A percentile compares a stretch with the other conserved stretches of the same genome.
phyloP scores from a whole-genome alignment of 495 filamentous ascomycete species.

The Penicillium paxilli region DNA sequence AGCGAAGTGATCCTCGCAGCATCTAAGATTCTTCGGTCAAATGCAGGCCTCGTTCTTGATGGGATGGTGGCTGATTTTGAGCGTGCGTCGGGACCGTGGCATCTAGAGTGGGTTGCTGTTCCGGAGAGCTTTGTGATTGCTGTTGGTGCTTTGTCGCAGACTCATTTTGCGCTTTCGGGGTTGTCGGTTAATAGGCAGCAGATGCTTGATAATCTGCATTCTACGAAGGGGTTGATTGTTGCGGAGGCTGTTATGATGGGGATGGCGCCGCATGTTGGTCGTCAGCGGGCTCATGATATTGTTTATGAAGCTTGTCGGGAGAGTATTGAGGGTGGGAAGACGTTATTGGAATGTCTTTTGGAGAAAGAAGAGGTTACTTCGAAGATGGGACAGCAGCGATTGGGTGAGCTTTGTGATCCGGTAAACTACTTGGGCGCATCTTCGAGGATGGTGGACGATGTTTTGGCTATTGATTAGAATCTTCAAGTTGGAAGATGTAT shows the following conservation, averaged over 20 bases:
- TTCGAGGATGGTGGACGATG: conserved; percentile 51
- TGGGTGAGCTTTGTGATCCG: conserved; percentile 47
- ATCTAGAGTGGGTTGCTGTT: conserved; percentile 55
- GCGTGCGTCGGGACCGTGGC: conserved; percentile 53
- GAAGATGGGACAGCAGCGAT: conserved; percentile 35
- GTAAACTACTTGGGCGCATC: conserved; percentile 51
- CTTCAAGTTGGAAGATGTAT: too few species aligned
- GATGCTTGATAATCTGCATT: conserved; percentile 50
- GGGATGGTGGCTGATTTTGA: conserved; percentile 57
- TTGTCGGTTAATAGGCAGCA: conserved; percentile 45
- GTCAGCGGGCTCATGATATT: conserved; percentile 52
- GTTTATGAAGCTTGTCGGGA: conserved; percentile 55
- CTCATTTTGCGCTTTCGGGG: conserved; percentile 46
- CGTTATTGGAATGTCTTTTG: conserved; percentile 40
- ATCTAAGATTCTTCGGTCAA: conserved; percentile 49
- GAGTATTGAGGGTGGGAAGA: conserved; percentile 43
- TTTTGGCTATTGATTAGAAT: conserved; percentile 32
- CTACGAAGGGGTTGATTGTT: conserved; percentile 51
- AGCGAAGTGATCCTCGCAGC: conserved; percentile 53
- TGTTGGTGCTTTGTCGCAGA: conserved; percentile 49
- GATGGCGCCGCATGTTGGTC: conserved; percentile 46
- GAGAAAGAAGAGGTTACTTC: conserved; percentile 38
- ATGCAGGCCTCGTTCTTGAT: conserved; percentile 50
- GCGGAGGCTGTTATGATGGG: conserved; percentile 60
- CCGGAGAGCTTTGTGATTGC: conserved; percentile 53